These are phyloP conservation scores for Ambrosia hybrid DNA, from an alignment of 140 eudicot genomes.

Conservation along the genomic window DNA sequence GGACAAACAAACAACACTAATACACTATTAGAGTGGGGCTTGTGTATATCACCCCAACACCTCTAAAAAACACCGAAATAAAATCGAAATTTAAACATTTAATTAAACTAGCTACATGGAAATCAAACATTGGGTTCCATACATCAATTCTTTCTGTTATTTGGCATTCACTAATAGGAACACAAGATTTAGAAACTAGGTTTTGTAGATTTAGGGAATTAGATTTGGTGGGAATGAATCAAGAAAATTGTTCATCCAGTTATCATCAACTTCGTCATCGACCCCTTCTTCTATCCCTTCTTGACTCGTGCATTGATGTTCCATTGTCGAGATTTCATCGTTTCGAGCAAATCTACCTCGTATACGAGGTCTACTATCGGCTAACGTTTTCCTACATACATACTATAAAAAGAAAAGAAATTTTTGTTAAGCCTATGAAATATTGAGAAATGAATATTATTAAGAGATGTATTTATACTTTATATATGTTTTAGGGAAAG, in stretches of 20 bases:
- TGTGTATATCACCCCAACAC: too few relatives aligned
- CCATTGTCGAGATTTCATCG: slow-evolving; percentile 61
- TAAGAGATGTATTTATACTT: background rate
- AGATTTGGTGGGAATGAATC: slow-evolving; percentile 60
- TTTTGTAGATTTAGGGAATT: slow-evolving; percentile 40
- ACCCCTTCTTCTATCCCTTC: slow-evolving; percentile 44
- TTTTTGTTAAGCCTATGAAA: slow-evolving; percentile 2
- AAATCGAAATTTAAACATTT: too few relatives aligned
- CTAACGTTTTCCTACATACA: slow-evolving; percentile 91
- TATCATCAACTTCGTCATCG: slow-evolving; percentile 50
- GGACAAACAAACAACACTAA: too few relatives aligned
- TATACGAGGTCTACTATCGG: slow-evolving; percentile 90
- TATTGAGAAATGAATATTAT: background rate
- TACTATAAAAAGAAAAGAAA: slow-evolving; percentile 40
- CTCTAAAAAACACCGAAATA: too few relatives aligned
- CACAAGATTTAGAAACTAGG: slow-evolving; percentile 3
- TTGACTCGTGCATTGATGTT: slow-evolving; percentile 44
- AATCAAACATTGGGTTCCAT: slow-evolving; percentile 22
- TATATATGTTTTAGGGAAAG: background rate
- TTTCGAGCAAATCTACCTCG: slow-evolving; percentile 93
- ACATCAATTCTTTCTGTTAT: slow-evolving; percentile 18
- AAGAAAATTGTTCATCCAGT: slow-evolving; percentile 57
- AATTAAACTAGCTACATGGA: slow-evolving; percentile 6
- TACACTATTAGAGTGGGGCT: too few relatives aligned
- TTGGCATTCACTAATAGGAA: background rate